Evolutionary conservation across 179 eudicot species (phyloP).

Genomic region (Spinacia oleracea): DNA sequence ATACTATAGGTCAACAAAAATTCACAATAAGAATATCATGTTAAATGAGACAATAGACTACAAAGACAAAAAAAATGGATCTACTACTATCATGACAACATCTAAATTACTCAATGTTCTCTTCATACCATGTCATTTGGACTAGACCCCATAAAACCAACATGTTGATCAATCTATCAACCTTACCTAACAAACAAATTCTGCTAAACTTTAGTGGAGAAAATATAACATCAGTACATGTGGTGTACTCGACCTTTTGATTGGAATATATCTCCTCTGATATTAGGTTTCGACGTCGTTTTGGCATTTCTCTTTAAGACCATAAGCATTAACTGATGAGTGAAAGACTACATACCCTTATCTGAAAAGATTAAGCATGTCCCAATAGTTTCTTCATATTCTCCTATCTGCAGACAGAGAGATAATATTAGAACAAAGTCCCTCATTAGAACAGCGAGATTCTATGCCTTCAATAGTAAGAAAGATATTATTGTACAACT

Average conservation of each 20-base stretch:
- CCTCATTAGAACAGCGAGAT: neutral
- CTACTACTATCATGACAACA: too few relatives aligned
- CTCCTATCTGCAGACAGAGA: slow-evolving; percentile 59
- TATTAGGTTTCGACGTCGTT: neutral
- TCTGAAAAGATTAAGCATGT: slow-evolving; percentile 72
- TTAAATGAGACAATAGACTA: too few relatives aligned
- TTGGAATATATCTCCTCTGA: neutral
- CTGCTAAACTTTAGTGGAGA: neutral
- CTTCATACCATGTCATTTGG: too few relatives aligned
- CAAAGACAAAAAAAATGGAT: neutral
- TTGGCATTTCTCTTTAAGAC: neutral
- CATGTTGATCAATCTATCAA: too few relatives aligned
- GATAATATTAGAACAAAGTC: neutral
- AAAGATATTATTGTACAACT: too few relatives aligned
- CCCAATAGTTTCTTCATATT: slow-evolving; percentile 82
- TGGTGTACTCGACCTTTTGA: neutral
- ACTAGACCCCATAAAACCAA: too few relatives aligned
- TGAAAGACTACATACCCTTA: slow-evolving; percentile 40
- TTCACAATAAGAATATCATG: neutral
- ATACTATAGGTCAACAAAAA: slow-evolving; percentile 25
- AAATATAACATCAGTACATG: neutral
- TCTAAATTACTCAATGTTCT: too few relatives aligned
- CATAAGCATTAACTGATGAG: neutral
- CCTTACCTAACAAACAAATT: too few relatives aligned
- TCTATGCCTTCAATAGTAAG: neutral